Evolutionary conservation across 2,329 filamentous ascomycete genomes (phyloP), one percentile per base, ranked within the genome.

Genomic region (Cladophialophora exuberans): DNA sequence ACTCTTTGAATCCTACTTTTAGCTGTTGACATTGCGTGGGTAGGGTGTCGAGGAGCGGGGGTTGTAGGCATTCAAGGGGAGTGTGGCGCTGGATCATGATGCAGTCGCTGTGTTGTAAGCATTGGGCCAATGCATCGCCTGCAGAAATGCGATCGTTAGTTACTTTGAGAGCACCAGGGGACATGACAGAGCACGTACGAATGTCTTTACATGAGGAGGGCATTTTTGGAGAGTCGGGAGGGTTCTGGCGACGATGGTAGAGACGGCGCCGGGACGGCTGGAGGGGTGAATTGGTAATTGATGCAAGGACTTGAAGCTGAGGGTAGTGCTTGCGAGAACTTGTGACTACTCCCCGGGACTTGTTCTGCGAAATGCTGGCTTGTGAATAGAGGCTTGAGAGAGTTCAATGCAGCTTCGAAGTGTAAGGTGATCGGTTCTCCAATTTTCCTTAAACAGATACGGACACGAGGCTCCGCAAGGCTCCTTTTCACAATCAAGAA

Each of bases 141-240:
- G 18, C 17, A 11, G 42, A 17, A 22, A 18, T n/a, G 5, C 6
- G 10, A 23, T n/a, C 6, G 17, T 38, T 42, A 42, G 39, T 25
- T 3, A 42, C 6, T 33, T 17, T 18, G 28, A 26, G 18, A 36
- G 20, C 7, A 41, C n/a, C 11, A 10, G 25, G 15, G 11, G 13
- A n/a, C 35, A 43, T 47, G 35, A 26, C 36, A 45, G 44, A 38
- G 44, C 39, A 77, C 89, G 65, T 83, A 97, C 93, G 86, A 71
- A 99, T 89, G 74, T 97, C 93, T 84, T 92, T 90, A 78, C 94
- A 99, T 61, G 93, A 97, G 73, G 89, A 91, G 55, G 93, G 92
- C 94, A 97, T 96, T 42, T 47, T 35, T n/a, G n/a, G n/a, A n/a
- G n/a, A n/a, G n/a, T n/a, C n/a, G n/a, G n/a, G n/a, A n/a, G n/a